Percentiles rank a stretch among this genome's conserved stretches.
phyloP scores from a whole-genome alignment of 176 grass and related monocot genomes.

The Cenchrus fungigraminus region DNA sequence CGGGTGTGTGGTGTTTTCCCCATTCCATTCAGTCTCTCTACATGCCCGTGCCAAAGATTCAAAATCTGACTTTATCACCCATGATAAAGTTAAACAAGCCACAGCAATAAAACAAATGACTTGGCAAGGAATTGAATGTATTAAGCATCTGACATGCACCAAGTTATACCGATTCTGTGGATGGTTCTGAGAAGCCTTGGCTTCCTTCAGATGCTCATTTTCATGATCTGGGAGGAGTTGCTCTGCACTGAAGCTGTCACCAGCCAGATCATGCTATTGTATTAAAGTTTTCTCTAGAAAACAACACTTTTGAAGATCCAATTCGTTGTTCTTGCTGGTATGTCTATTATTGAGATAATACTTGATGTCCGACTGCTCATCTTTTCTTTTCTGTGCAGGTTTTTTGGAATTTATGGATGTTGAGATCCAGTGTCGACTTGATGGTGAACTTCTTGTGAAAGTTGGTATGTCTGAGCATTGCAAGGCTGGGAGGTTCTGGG shows the following conservation, averaged over 20 bases:
- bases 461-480: slow-evolving; percentile 79
- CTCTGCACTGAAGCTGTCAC: background rate
- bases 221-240: background rate
- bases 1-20: too few relatives aligned
- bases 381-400: slow-evolving; percentile 50
- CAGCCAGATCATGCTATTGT: background rate
- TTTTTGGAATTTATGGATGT: slow-evolving; percentile 80
- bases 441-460: slow-evolving; percentile 67
- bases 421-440: slow-evolving; percentile 63
- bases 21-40: too few relatives aligned
- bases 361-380: slow-evolving; percentile 19
- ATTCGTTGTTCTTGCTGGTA: background rate
- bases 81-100: background rate
- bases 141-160: background rate
- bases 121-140: background rate
- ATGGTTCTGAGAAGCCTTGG: background rate
- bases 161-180: background rate
- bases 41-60: background rate
- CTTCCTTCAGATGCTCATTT: background rate
- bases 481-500: slow-evolving; percentile 67
- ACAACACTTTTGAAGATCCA: background rate
- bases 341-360: background rate
- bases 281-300: slow-evolving; percentile 1
- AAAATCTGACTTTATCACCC: background rate
- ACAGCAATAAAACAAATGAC: background rate